Evolutionary conservation across 257 asterid species (phyloP).

Genomic region (Nicotiana undulata): DNA sequence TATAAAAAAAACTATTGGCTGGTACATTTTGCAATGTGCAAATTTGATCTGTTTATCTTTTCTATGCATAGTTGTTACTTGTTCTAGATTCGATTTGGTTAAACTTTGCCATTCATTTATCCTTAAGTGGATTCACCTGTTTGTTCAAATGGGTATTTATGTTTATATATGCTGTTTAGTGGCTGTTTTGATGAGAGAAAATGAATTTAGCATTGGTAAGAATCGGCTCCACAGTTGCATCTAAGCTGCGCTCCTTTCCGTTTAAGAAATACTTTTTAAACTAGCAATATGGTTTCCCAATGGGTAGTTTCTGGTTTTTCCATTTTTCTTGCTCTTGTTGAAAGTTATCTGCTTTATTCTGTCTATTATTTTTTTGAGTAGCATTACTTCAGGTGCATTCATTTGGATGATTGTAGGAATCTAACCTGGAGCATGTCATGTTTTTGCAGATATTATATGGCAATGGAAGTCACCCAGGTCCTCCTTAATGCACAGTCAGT

Average conservation of each 20-base stretch:
- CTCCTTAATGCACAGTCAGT: slow-evolving; percentile 74
- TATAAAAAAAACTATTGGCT: not conserved
- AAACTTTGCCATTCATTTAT: not conserved
- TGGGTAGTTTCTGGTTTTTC: not conserved
- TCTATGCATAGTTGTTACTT: not conserved
- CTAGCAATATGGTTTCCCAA: not conserved
- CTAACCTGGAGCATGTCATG: not conserved
- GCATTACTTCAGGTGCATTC: not conserved
- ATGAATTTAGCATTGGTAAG: not conserved
- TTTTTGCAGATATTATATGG: slow-evolving; percentile 39
- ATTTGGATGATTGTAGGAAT: not conserved
- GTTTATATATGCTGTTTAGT: not conserved
- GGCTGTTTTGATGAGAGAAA: not conserved
- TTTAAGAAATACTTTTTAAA: not conserved
- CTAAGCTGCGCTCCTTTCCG: not conserved
- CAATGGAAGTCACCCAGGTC: slow-evolving; percentile 82
- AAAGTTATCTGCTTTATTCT: not conserved
- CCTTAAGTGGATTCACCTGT: not conserved
- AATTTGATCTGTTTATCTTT: not conserved
- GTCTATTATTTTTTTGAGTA: not conserved
- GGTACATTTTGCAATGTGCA: not conserved
- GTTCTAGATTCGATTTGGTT: not conserved
- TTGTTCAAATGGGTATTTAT: not conserved
- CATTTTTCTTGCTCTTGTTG: not conserved
- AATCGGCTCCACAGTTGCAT: not conserved